Percentiles rank a stretch among this genome's conserved stretches.
These are phyloP conservation scores for Colletotrichum shisoi DNA, from an alignment of 2,329 filamentous ascomycete species.

Conservation along the genomic window DNA sequence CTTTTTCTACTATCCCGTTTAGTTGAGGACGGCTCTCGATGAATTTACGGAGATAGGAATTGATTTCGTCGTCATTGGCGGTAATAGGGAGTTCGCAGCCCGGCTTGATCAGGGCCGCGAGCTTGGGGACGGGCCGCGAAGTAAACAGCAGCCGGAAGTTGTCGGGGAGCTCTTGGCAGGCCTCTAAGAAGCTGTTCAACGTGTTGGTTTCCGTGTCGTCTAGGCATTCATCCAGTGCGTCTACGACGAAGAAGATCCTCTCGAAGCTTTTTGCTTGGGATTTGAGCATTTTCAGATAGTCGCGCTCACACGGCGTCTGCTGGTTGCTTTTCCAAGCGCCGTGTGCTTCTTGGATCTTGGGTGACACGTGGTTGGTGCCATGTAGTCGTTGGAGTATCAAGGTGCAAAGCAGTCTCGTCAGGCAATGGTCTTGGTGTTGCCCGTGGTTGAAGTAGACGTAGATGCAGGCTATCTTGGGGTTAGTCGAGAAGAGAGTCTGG, in stretches of 20 bases:
- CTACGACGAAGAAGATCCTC: constrained; percentile 6
- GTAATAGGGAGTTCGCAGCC: not conserved
- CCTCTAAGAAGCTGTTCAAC: constrained; percentile 1
- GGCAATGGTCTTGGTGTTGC: not conserved
- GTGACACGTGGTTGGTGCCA: not conserved
- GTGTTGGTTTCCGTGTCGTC: constrained; percentile 6
- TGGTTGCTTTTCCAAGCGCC: constrained; percentile 1
- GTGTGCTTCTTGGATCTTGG: not conserved
- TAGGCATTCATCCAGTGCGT: constrained; percentile 25
- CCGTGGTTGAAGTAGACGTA: constrained; percentile 20
- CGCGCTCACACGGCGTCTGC: not conserved
- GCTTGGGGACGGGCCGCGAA: not conserved
- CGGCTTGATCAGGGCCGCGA: not conserved
- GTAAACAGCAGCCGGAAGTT: constrained; percentile 15
- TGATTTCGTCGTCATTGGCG: constrained; percentile 10
- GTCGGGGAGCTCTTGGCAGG: constrained; percentile 7
- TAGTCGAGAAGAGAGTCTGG: not conserved
- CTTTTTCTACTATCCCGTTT: not conserved
- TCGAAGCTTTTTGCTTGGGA: not conserved
- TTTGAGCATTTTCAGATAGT: constrained; percentile 17
- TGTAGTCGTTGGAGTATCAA: not conserved
- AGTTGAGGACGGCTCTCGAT: constrained; percentile 4
- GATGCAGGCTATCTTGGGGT: not conserved
- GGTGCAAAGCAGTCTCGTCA: not conserved
- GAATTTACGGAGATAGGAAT: constrained; percentile 14